Evolutionary conservation across 345 rosid species (phyloP), one percentile per base, ranked within the genome.

Genomic region (Aquilaria sinensis): DNA sequence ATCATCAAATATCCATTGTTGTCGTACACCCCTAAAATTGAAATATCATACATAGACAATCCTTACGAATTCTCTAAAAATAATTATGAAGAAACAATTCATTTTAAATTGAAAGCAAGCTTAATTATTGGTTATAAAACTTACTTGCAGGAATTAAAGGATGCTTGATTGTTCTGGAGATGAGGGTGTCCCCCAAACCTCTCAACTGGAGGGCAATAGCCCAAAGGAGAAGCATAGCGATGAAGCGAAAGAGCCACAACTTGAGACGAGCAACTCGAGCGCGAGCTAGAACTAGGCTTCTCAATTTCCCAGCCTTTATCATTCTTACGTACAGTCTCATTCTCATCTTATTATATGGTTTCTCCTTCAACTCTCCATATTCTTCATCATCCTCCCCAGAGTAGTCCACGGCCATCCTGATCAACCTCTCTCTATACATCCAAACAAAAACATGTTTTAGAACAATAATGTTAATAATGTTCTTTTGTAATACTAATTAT

Each of bases 1-100:
- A 77, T 58, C 54, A 69, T 61, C 47, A 77, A 31, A 43, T 69
- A 77, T 5, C 80, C 80, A 15, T 63, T 65, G 70, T 70, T 72
- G 37, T 63, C 34, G 29, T 77, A 77, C 2, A 50, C 34, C 64
- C 77, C 80, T 65, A 66, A 30, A 16, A 37, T n/a, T 45, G 32
- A 9, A 29, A 23, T 30, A 23, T 54, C 31, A 31, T 54, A 5
- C 3, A 54, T 54, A 30, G 10, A 9, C 34, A 54, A 8, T 29
- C 23, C 23, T 23, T 23, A 23, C 23, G 23, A 23, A 23, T 23
- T 23, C 23, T 23, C 23, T 23, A 23, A 23, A 23, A 23, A 23
- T 33, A 29, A 23, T 31, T 30, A 54, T 6, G 2, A 1, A 30
- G 29, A 23, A 6, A 2, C 31, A 7, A 37, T 37, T 37, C 4